These are phyloP conservation scores for Quercus lobata DNA, from an alignment of 331 rosid genomes.

Conservation along the genomic window DNA sequence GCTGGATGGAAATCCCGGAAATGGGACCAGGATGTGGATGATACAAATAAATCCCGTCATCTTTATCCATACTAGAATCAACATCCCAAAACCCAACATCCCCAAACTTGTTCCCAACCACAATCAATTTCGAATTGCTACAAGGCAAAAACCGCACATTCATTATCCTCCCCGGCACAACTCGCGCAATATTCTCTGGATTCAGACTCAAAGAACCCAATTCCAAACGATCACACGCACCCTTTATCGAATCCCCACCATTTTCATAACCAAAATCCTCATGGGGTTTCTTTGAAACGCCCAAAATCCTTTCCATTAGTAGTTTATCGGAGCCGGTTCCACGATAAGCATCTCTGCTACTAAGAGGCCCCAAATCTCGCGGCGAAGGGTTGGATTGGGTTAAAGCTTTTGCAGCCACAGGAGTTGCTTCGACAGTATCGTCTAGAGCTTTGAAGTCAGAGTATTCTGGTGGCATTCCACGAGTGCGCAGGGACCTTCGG, in stretches of 20 bases:
- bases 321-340: constrained; percentile 33
- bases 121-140: constrained; percentile 40
- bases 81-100: constrained; percentile 82
- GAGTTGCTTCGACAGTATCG: constrained; percentile 13
- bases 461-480: constrained; percentile 59
- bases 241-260: background rate
- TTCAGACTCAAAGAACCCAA: constrained; percentile 54
- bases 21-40: constrained; percentile 64
- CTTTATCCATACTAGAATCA: constrained; percentile 26
- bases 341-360: constrained; percentile 41
- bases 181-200: constrained; percentile 55
- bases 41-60: constrained; percentile 44
- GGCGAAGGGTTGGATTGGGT: constrained; percentile 3
- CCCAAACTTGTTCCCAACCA: constrained; percentile 72
- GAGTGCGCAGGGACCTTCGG: constrained; percentile 70
- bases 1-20: constrained; percentile 68
- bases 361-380: constrained; percentile 42
- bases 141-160: constrained; percentile 55
- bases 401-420: constrained; percentile 11
- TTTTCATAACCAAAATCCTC: background rate
- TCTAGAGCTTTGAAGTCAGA: constrained; percentile 28
- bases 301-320: constrained; percentile 41
- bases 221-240: constrained; percentile 15
- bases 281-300: constrained; percentile 20
- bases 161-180: constrained; percentile 67